Evolutionary conservation across 108 stramenopile genomes (phyloP).

Genomic region (Cylindrotheca closterium): DNA sequence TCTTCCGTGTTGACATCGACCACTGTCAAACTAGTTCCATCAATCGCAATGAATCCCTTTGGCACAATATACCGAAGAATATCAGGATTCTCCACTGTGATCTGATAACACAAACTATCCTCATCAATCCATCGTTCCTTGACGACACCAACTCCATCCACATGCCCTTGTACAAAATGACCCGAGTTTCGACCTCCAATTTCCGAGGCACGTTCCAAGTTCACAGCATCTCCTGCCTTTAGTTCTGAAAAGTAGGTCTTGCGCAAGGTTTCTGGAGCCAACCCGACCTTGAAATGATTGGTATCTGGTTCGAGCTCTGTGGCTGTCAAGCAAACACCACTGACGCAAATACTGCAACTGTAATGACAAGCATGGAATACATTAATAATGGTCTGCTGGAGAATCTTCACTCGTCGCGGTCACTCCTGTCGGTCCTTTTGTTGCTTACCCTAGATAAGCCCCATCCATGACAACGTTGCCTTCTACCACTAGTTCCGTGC

Average conservation of each 20-base stretch:
- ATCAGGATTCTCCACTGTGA: constrained; percentile 45
- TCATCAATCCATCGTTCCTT: constrained; percentile 77
- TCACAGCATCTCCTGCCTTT: constrained; percentile 66
- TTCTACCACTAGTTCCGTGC: constrained; percentile 79
- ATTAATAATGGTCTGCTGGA: no score
- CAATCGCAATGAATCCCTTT: constrained; percentile 98
- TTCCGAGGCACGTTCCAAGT: constrained; percentile 91
- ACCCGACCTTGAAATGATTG: constrained; percentile 77
- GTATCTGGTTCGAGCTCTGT: constrained; percentile 64
- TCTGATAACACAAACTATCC: constrained; percentile 90
- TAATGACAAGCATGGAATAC: constrained; percentile 5
- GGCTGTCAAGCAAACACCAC: constrained; percentile 98
- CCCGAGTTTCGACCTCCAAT: constrained; percentile 94
- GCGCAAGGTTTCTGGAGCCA: constrained; percentile 93
- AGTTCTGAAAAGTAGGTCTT: constrained; percentile 78
- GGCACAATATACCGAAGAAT: constrained; percentile 94
- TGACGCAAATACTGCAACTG: constrained; percentile 94
- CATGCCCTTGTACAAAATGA: constrained; percentile 98
- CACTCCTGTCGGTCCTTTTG: no score
- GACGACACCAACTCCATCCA: constrained; percentile 90
- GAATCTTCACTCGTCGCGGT: no score
- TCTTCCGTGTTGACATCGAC: constrained; percentile 63
- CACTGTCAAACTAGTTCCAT: constrained; percentile 96
- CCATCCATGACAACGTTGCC: constrained; percentile 86
- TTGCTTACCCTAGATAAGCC: constrained; percentile 86